Evolutionary conservation across 768 basidiomycete species (phyloP), one percentile per base, ranked within the genome.

Genomic region (Paxillus rubicundulus): DNA sequence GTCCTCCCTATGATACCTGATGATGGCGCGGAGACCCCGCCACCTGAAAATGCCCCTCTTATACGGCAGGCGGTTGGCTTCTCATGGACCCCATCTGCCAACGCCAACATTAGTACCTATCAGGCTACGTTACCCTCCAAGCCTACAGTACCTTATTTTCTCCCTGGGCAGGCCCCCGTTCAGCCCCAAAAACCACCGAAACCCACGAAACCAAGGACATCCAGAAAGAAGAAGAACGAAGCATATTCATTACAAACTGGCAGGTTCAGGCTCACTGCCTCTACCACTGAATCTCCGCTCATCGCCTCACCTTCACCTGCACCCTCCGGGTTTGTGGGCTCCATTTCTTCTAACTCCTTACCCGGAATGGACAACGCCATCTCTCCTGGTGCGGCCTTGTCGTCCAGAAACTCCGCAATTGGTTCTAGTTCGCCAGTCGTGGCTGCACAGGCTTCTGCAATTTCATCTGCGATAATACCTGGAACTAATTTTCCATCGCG

Each of bases 61-160:
- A 76, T 86, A 57, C 77, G 84, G 44, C 78, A 83, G 61, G 73
- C 81, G n/a, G 68, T 86, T 36, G 84, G 72, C 18, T 85, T 85
- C 59, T 65, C 73, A 42, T 74, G 70, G 68, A 50, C 61, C 17
- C 62, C 63, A 9, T 67, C 66, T 8, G 55, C 56, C 37, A 59
- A 59, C 34, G 45, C 67, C 49, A 62, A 64, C 53, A 49, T 69
- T 55, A 58, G 6, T 28, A 70, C 72, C 27, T 70, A 70, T 38
- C 66, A 66, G 30, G 69, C 64, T 21, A 46, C 67, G 3, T 40
- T 60, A 1, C 52, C 60, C 32, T 42, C 58, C 20, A 68, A 55
- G n/a, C 54, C 66, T 9, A 34, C 46, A 6, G 66, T 58, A 12
- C 57, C 64, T 2, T 57, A 65, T 28, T 84, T 81, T 61, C 74